These are phyloP conservation scores for Gonapodya sp. DNA, from an alignment of 192 early-diverging fungal genomes.

Conservation along the genomic window DNA sequence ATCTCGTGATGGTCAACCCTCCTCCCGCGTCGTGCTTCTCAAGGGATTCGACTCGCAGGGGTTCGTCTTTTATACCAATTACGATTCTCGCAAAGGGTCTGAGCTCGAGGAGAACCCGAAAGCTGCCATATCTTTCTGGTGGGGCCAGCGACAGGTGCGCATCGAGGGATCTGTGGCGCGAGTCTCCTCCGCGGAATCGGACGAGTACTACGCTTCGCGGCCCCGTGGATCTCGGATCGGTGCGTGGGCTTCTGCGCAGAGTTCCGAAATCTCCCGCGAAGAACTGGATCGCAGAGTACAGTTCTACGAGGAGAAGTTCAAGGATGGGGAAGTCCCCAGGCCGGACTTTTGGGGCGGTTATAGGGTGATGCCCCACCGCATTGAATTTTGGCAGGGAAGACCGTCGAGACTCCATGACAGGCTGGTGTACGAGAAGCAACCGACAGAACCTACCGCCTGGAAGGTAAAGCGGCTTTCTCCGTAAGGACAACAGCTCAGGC, in stretches of 20 bases:
- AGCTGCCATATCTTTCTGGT: slow-evolving; percentile 35
- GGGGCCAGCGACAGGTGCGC: slow-evolving; percentile 38
- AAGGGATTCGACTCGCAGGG: slow-evolving; percentile 35
- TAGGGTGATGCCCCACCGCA: slow-evolving; percentile 28
- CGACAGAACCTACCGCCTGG: neutral
- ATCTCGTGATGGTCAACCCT: slow-evolving; percentile 16
- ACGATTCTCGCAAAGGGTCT: slow-evolving; percentile 32
- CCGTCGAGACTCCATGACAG: slow-evolving; percentile 32
- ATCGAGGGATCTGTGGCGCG: slow-evolving; percentile 32
- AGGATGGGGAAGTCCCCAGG: slow-evolving; percentile 23
- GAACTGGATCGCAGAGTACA: slow-evolving; percentile 20
- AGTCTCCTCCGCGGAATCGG: slow-evolving; percentile 22
- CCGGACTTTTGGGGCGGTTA: slow-evolving; percentile 45
- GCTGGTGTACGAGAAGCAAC: slow-evolving; percentile 13
- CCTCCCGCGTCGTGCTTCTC: slow-evolving; percentile 35
- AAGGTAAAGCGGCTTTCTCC: neutral
- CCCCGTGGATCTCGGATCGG: slow-evolving; percentile 22
- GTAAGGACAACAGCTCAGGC: too few species aligned
- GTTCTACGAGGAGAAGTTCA: slow-evolving; percentile 21
- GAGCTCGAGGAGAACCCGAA: slow-evolving; percentile 31
- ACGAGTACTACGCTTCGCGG: slow-evolving; percentile 34
- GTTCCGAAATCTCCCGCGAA: slow-evolving; percentile 17
- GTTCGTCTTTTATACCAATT: slow-evolving; percentile 48
- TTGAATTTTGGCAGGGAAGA: slow-evolving; percentile 49
- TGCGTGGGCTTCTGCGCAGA: slow-evolving; percentile 35